These are phyloP conservation scores for Metarhizium guizhouense DNA, from an alignment of 2,329 filamentous ascomycete genomes.

Conservation along the genomic window DNA sequence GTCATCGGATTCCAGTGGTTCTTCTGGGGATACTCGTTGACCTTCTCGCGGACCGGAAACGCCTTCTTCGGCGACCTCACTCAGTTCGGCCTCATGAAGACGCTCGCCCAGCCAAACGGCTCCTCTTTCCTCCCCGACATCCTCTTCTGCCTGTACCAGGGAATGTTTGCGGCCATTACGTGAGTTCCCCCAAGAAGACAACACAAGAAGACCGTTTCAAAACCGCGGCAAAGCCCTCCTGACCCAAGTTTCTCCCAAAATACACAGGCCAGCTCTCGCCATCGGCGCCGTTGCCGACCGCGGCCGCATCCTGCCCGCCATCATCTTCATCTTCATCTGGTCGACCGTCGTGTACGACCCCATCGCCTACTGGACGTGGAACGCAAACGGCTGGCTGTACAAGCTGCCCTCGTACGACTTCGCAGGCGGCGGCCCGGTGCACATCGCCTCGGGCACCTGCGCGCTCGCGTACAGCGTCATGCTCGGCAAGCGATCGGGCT, in stretches of 20 bases:
- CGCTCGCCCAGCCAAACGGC: slow-evolving; percentile 67
- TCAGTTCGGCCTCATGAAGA: slow-evolving; percentile 75
- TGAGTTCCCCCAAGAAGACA: slow-evolving; percentile 33
- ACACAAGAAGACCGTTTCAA: no score
- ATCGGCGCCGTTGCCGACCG: slow-evolving; percentile 54
- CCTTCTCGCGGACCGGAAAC: slow-evolving; percentile 74
- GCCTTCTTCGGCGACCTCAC: slow-evolving; percentile 69
- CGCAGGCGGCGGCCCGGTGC: slow-evolving; percentile 66
- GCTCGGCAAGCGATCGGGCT: slow-evolving; percentile 59
- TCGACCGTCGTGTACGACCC: slow-evolving; percentile 64
- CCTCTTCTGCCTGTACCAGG: slow-evolving; percentile 77
- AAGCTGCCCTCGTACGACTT: slow-evolving; percentile 64
- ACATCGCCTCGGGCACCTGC: slow-evolving; percentile 63
- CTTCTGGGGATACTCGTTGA: slow-evolving; percentile 86
- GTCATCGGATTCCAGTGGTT: slow-evolving; percentile 89
- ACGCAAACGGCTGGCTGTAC: slow-evolving; percentile 56
- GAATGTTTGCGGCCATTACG: slow-evolving; percentile 87
- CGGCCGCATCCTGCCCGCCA: slow-evolving; percentile 50
- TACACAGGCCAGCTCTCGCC: slow-evolving; percentile 41
- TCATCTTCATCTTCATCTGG: slow-evolving; percentile 64
- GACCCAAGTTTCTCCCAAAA: no score
- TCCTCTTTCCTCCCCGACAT: slow-evolving; percentile 67
- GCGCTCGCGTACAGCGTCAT: slow-evolving; percentile 67
- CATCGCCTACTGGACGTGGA: slow-evolving; percentile 73
- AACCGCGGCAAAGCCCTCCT: no score